Evolutionary conservation across 1,284 basidiomycete species (phyloP).

Genomic region (Cutaneotrichosporon cutaneum): DNA sequence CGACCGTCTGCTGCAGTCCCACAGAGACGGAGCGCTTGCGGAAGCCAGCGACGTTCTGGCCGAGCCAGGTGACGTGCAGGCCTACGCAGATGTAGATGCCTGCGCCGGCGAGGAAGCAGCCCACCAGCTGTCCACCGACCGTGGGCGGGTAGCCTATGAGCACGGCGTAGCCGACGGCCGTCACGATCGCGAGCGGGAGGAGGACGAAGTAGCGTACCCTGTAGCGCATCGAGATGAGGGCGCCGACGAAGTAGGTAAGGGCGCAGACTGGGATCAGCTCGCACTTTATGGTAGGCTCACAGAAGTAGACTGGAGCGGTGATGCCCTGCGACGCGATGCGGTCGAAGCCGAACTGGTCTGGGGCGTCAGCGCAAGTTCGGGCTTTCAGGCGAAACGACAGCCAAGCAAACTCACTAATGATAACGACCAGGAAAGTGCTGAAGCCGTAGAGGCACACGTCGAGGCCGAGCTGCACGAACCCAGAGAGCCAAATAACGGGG

Average conservation of each 20-base stretch:
- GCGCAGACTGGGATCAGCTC: slow-evolving; percentile 6
- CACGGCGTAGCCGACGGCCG: slow-evolving; percentile 28
- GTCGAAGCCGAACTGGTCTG: slow-evolving; percentile 17
- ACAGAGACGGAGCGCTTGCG: slow-evolving; percentile 32
- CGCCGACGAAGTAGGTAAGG: slow-evolving; percentile 23
- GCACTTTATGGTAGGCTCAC: neutral
- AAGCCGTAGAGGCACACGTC: slow-evolving; percentile 33
- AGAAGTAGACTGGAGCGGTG: slow-evolving; percentile 32
- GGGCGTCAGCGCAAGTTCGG: neutral
- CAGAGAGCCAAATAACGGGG: slow-evolving; percentile 23
- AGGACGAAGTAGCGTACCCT: slow-evolving; percentile 18
- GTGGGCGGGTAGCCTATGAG: slow-evolving; percentile 15
- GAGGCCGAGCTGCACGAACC: slow-evolving; percentile 33
- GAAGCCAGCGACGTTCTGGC: slow-evolving; percentile 31
- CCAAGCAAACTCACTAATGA: slow-evolving; percentile 27
- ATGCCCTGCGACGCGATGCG: slow-evolving; percentile 28
- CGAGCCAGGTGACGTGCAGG: slow-evolving; percentile 33
- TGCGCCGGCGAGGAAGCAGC: slow-evolving; percentile 29
- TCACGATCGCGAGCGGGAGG: slow-evolving; percentile 11
- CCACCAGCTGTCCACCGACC: slow-evolving; percentile 26
- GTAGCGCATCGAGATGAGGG: slow-evolving; percentile 17
- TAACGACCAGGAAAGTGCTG: slow-evolving; percentile 31
- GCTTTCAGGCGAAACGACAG: too few relatives aligned
- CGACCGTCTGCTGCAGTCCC: slow-evolving; percentile 39
- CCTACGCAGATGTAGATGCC: slow-evolving; percentile 37